These are phyloP conservation scores for Coelastrella sp. DNA, from an alignment of 139 green algal species.

Conservation along the genomic window DNA sequence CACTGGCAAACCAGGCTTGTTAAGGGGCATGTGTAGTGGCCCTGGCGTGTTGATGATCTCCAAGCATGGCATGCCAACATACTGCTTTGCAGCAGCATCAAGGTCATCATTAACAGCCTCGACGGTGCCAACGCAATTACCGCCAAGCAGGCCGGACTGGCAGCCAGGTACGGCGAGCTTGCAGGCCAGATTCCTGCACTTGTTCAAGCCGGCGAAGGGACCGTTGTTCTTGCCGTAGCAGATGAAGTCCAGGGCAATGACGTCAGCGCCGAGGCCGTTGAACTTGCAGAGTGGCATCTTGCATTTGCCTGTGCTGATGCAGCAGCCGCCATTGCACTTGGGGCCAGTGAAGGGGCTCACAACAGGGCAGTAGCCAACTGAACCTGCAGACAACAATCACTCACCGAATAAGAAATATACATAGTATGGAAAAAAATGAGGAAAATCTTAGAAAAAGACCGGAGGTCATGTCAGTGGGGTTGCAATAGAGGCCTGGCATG, in stretches of 20 bases:
- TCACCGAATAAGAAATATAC: not conserved
- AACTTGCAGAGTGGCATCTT: conserved; percentile 26
- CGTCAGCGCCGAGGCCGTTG: conserved; percentile 34
- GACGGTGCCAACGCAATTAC: conserved; percentile 40
- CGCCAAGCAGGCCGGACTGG: conserved; percentile 9
- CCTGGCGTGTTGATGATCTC: conserved; percentile 1
- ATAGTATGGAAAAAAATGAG: too few species aligned
- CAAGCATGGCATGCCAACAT: conserved; percentile 21
- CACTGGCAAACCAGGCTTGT: not conserved
- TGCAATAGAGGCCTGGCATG: too few species aligned
- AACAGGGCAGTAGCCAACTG: not conserved
- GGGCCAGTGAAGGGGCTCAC: not conserved
- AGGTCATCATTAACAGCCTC: not conserved
- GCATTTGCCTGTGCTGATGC: conserved; percentile 39
- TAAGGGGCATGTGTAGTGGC: not conserved
- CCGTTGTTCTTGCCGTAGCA: conserved; percentile 44
- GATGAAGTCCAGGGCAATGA: conserved; percentile 30
- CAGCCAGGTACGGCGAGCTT: conserved; percentile 43
- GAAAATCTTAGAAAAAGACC: too few species aligned
- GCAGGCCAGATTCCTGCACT: conserved; percentile 39
- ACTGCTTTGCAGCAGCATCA: not conserved
- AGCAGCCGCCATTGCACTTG: conserved; percentile 37
- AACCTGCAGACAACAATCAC: not conserved
- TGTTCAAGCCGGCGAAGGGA: conserved; percentile 31
- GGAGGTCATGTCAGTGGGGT: too few species aligned